Evolutionary conservation across 2,329 filamentous ascomycete species (phyloP), one percentile per base, ranked within the genome.

Genomic region (Sphaerulina vaccinii): DNA sequence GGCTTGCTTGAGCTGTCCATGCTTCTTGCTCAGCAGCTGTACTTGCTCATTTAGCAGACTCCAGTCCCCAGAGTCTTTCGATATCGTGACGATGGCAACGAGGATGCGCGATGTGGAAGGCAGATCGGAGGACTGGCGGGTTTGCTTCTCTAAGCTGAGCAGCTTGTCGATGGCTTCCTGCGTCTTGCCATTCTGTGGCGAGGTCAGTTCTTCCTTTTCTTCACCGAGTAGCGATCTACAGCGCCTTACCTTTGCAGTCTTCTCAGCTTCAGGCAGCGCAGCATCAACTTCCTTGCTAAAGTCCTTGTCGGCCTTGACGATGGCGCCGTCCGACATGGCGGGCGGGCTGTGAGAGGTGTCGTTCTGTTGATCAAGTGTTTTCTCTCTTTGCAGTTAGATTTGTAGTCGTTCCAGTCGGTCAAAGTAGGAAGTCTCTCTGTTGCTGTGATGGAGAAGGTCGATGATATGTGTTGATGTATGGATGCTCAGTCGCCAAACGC

Each of bases 1-100:
- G 68, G 93, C 93, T 75, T 97, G 93, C 75, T 99, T 99, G 69
- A 99, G 90, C 78, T 99, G 93, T 65, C 91, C 89, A 87, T 99
- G 93, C 79, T 99, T 99, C 85, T 99, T 99, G 61, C 93, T 97
- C 52, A 99, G 80, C 59, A 96, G 80, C 65, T 96, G 80, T 58
- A 96, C 89, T 76, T 99, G 93, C 75, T 99, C 93, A 71, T 96
- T 97, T 75, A 99, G 82, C 67, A 96, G 77, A 71, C 84, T 85
- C 93, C 93, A 99, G 72, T 99, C 90, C 62, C 86, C 86, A 16
- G 88, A 85, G 72, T 95, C 81, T 75, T 96, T 97, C 78, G 90
- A 92, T 78, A 97, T 84, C 69, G 89, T 95, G 70, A 95, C 89
- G 71, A 99, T 93, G 58, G 85, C 79, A 68, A 95, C 78, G 63